Conservation (phyloP, 176 grass and related monocot species). For the Oryza brachyantha region DNA sequence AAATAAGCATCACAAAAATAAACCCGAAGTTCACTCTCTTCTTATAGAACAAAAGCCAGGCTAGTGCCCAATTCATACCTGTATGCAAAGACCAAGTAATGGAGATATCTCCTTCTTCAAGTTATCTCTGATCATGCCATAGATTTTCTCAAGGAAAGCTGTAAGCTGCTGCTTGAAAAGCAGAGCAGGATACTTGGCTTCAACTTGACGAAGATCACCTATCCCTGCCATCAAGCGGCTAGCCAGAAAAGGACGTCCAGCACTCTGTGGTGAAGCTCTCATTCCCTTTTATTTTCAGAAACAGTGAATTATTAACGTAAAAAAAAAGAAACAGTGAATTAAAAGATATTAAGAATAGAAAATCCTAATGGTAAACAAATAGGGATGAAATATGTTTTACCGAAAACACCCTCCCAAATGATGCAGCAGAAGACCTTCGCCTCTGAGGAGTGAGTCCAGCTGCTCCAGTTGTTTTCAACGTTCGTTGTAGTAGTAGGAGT, state of each 20-base stretch:
- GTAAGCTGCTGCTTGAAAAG: conserved; percentile 99
- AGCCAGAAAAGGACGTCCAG: conserved; percentile 66
- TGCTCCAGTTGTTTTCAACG: conserved; percentile 81
- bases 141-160: conserved; percentile 98
- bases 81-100: conserved; percentile 93
- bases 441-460: conserved; percentile 84
- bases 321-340: too few species aligned
- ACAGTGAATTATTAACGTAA: too few species aligned
- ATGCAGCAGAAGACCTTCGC: conserved; percentile 75
- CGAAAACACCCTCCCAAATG: conserved; percentile 89
- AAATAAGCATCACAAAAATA: not conserved
- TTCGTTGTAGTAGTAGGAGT: conserved; percentile 88
- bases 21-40: conserved; percentile 6
- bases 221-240: conserved; percentile 67
- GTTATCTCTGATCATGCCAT: conserved; percentile 97
- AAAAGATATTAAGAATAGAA: conserved; percentile 28
- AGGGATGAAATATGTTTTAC: conserved; percentile 46
- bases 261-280: conserved; percentile 84
- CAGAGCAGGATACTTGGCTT: conserved; percentile 99
- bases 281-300: conserved; percentile 60
- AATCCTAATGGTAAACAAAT: conserved; percentile 11
- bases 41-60: not conserved
- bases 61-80: conserved; percentile 43
- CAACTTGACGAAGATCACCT: conserved; percentile 90
- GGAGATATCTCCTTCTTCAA: conserved; percentile 99